Evolutionary conservation across 352 stramenopile species (phyloP).

Genomic region (Phytophthora uliginosa): DNA sequence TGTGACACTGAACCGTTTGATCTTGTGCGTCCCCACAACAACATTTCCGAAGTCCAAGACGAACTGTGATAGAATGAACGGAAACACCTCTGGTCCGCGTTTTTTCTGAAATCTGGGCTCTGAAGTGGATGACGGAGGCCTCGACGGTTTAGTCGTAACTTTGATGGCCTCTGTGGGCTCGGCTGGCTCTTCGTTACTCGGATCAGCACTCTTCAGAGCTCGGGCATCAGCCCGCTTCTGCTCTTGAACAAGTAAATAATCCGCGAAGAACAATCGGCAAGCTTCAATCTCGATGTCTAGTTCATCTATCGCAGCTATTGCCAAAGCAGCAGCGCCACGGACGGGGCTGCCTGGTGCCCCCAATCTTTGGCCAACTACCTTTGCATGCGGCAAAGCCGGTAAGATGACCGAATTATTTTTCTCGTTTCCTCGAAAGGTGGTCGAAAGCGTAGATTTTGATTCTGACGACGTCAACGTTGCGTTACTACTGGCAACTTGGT

Average conservation of each 20-base stretch:
- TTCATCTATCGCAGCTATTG: slow-evolving; percentile 54
- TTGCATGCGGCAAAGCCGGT: slow-evolving; percentile 34
- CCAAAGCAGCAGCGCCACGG: slow-evolving; percentile 25
- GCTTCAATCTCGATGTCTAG: slow-evolving; percentile 88
- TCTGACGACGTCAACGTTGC: slow-evolving; percentile 39
- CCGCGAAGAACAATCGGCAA: slow-evolving; percentile 89
- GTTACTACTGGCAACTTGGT: slow-evolving; percentile 16
- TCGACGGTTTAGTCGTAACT: slow-evolving; percentile 15
- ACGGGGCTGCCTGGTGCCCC: slow-evolving; percentile 31
- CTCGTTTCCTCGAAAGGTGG: slow-evolving; percentile 39
- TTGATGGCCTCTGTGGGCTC: slow-evolving; percentile 10
- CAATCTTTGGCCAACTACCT: slow-evolving; percentile 24
- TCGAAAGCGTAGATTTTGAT: slow-evolving; percentile 70
- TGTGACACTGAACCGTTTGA: slow-evolving; percentile 94
- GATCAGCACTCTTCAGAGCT: slow-evolving; percentile 23
- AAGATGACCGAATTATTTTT: slow-evolving; percentile 44
- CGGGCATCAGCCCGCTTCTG: slow-evolving; percentile 34
- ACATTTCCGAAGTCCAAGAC: slow-evolving; percentile 96
- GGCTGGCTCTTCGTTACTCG: slow-evolving; percentile 18
- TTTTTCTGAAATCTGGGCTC: slow-evolving; percentile 40
- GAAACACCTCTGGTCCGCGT: slow-evolving; percentile 43
- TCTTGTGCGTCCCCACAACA: slow-evolving; percentile 92
- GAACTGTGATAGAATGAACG: slow-evolving; percentile 93
- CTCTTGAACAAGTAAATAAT: slow-evolving; percentile 78
- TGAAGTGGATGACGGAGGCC: slow-evolving; percentile 9